Evolutionary conservation across 202 grass and related monocot genomes (phyloP).

Genomic region (Miscanthus sacchariflorus): DNA sequence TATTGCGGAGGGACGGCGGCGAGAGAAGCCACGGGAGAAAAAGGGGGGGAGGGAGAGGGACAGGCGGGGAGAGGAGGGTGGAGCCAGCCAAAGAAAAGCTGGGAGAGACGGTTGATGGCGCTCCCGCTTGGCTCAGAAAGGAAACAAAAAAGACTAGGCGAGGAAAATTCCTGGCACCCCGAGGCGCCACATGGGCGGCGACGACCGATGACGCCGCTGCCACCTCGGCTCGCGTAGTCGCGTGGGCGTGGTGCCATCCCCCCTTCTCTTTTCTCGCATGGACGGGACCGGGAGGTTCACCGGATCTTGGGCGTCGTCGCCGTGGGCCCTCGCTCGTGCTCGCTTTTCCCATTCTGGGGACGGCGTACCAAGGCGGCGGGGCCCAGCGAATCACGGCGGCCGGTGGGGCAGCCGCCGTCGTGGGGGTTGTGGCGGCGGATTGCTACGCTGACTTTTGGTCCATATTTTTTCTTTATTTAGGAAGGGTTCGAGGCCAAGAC

Average conservation of each 20-base stretch:
- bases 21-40: background rate
- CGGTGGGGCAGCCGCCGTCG: background rate
- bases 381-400: slow-evolving; percentile 30
- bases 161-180: slow-evolving; percentile 55
- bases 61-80: background rate
- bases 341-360: slow-evolving; percentile 11
- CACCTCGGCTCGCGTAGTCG: background rate
- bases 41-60: background rate
- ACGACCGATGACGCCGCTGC: slow-evolving; percentile 1
- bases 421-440: background rate
- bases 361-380: slow-evolving; percentile 26
- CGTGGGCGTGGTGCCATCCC: background rate
- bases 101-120: background rate
- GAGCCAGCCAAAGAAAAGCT: background rate
- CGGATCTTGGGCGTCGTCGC: slow-evolving; percentile 13
- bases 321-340: background rate
- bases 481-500: background rate
- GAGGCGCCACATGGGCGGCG: slow-evolving; percentile 54
- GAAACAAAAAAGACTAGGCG: slow-evolving; percentile 24
- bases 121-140: background rate
- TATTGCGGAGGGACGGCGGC: slow-evolving; percentile 40
- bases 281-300: slow-evolving; percentile 34
- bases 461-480: background rate
- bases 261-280: background rate
- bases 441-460: background rate